Conservation (phyloP, 2,329 filamentous ascomycete species). For the Neopestalotiopsis sp. region DNA sequence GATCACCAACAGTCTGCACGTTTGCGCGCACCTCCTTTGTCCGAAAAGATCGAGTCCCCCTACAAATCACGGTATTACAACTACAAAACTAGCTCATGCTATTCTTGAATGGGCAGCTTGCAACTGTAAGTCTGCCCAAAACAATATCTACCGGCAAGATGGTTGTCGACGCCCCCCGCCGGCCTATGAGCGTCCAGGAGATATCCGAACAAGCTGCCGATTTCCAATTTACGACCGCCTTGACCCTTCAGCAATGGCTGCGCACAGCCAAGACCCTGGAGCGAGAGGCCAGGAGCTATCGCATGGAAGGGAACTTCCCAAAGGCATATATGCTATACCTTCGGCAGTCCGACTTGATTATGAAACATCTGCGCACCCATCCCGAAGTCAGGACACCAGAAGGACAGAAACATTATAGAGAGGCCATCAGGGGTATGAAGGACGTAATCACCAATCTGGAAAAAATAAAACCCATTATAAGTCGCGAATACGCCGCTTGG, state of each 20-base stretch:
- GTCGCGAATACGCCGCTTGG: conserved; percentile 73
- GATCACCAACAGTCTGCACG: not conserved
- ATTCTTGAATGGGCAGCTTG: conserved; percentile 20
- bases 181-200: conserved; percentile 77
- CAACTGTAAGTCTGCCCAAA: not conserved
- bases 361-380: conserved; percentile 75
- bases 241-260: conserved; percentile 82
- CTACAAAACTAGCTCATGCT: conserved; percentile 12
- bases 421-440: conserved; percentile 54
- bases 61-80: not conserved
- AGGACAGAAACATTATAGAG: conserved; percentile 66
- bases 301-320: conserved; percentile 83
- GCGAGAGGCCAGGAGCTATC: conserved; percentile 86
- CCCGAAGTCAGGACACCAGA: conserved; percentile 74
- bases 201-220: conserved; percentile 77
- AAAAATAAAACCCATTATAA: conserved; percentile 78
- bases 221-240: conserved; percentile 80
- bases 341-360: conserved; percentile 83
- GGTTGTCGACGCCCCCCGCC: conserved; percentile 37
- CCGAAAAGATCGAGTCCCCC: not conserved
- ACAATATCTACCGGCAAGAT: conserved; percentile 16
- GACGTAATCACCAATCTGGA: conserved; percentile 75
- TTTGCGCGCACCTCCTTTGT: not conserved
- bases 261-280: conserved; percentile 79
- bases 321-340: conserved; percentile 92